Conservation (phyloP, 1,284 basidiomycete species). For the Peniophora sp. region DNA sequence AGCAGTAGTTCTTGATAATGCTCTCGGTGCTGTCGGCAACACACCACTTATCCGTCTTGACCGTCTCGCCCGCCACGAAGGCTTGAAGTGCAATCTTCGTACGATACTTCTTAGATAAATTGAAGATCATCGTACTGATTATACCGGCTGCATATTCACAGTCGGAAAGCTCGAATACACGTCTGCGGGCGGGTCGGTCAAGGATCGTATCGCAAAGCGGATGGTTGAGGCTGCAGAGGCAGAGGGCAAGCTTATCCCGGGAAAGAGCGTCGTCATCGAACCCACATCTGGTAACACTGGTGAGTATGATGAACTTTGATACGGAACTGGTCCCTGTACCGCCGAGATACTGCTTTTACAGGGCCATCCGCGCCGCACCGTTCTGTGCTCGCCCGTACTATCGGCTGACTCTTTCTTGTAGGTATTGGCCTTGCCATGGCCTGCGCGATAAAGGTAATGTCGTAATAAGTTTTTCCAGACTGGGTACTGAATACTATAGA, state of each 20-base stretch:
- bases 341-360: too few relatives aligned
- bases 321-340: too few relatives aligned
- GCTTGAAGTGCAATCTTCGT: constrained; percentile 86
- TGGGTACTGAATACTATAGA: constrained; percentile 70
- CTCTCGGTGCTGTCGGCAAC: constrained; percentile 80
- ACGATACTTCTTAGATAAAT: constrained; percentile 23
- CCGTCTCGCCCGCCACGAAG: constrained; percentile 66
- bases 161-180: constrained; percentile 90
- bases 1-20: constrained; percentile 57
- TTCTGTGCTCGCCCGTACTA: too few relatives aligned
- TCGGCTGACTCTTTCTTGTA: constrained; percentile 17
- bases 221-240: constrained; percentile 93
- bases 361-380: too few relatives aligned
- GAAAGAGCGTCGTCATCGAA: constrained; percentile 90
- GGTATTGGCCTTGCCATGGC: constrained; percentile 91
- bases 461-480: constrained; percentile 9
- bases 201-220: constrained; percentile 94
- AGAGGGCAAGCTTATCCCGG: constrained; percentile 80
- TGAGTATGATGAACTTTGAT: constrained; percentile 25
- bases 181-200: constrained; percentile 90
- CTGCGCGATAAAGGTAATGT: constrained; percentile 79
- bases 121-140: not conserved
- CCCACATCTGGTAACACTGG: constrained; percentile 95
- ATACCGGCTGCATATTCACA: constrained; percentile 18
- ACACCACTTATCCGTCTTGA: constrained; percentile 87